phyloP scores from a whole-genome alignment of 176 grass and related monocot species.

The Rhynchospora pubera region DNA sequence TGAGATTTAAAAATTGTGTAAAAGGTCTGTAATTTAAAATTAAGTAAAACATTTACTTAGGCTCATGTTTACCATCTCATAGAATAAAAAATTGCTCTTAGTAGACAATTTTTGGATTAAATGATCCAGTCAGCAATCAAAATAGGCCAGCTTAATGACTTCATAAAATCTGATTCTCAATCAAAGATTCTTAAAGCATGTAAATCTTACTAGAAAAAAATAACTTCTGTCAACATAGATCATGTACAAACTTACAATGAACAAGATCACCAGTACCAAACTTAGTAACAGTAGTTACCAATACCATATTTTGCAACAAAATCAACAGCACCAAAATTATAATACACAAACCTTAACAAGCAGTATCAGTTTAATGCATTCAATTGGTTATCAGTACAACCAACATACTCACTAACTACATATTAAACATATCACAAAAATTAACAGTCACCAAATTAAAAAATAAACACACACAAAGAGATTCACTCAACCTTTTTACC shows the following conservation, averaged over 20 bases:
- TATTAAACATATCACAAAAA: neutral
- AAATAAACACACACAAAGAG: neutral
- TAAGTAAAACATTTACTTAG: neutral
- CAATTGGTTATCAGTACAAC: neutral
- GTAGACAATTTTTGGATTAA: neutral
- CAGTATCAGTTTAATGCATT: neutral
- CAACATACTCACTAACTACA: neutral
- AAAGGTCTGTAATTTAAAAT: neutral
- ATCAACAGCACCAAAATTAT: neutral
- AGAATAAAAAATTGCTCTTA: neutral
- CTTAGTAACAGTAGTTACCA: neutral
- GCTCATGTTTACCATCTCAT: neutral
- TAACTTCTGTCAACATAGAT: too few species aligned
- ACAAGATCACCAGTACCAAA: too few species aligned
- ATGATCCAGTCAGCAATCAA: neutral
- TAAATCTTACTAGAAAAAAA: too few species aligned
- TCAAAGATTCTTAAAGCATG: too few species aligned
- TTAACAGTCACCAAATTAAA: neutral
- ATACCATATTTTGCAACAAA: neutral
- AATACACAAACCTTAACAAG: neutral
- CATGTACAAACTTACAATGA: too few species aligned
- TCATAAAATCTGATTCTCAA: too few species aligned
- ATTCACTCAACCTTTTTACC: slow-evolving; percentile 19
- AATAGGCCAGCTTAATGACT: neutral
- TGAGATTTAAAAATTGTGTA: slow-evolving; percentile 36